Evolutionary conservation across 257 asterid genomes (phyloP), one percentile per base, ranked within the genome.

Genomic region (Anisodus acutangulus): DNA sequence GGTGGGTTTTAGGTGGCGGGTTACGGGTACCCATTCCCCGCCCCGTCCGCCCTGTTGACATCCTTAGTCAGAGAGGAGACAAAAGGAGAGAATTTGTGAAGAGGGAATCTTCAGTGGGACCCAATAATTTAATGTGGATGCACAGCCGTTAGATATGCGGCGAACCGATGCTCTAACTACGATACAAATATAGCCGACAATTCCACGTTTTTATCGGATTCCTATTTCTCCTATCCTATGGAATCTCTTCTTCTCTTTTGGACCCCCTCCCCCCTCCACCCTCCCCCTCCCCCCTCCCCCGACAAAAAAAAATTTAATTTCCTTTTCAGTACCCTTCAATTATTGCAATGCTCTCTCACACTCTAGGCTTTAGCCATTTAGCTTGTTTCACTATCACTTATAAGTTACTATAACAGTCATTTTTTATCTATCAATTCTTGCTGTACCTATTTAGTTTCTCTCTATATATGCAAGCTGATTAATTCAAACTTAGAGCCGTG

Each of bases 81-180:
- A 19, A 19, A 60, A 60, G 35, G 13, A 60, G 68, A 59, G 39
- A 19, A 62, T 62, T 19, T 62, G 69, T 62, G 6, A 0, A 9
- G 39, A 19, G 69, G 69, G 37, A 62, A 62, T 62, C 39, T 62
- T 1, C 17, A 64, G 79, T 51, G 59, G 53, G 87, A 54, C 59
- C 53, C 85, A 67, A 10, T 1, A 45, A 83, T 66, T 83, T 62
- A 53, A 83, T 74, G 76, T 67, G 22, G 26, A 82, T 85, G 88
- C 84, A 82, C 81, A 88, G 84, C 87, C 89, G 88, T 86, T 86
- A 74, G 43, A 66, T 84, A 91, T 76, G 92, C 90, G 91, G 93
- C 91, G 88, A 89, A 85, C 58, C 83, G 90, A 86, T 83, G 85
- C 81, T 84, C 71, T 26, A 16, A 0, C 6, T 58, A 51, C 13